phyloP scores from a whole-genome alignment of 202 grass and related monocot species.

The Brachypodium distachyon region DNA sequence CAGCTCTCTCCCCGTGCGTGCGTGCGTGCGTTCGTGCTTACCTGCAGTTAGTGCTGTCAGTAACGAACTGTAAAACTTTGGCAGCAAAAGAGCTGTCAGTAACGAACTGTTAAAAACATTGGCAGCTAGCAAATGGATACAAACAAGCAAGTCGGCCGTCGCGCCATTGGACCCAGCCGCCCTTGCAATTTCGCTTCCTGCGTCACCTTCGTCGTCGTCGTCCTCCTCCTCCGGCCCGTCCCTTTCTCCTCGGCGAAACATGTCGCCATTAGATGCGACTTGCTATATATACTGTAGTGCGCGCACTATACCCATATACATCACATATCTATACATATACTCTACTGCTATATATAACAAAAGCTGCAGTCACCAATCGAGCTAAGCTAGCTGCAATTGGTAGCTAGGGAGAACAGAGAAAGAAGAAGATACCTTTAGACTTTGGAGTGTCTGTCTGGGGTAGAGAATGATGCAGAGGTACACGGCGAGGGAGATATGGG shows the following conservation, averaged over 20 bases:
- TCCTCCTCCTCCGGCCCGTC: constrained; percentile 8
- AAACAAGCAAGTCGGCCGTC: constrained; percentile 38
- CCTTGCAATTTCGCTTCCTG: background rate
- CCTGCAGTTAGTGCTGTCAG: constrained; percentile 39
- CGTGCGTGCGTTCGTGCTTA: too few species aligned
- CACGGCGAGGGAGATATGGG: constrained; percentile 30
- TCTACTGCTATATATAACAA: constrained; percentile 29
- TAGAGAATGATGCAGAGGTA: constrained; percentile 36
- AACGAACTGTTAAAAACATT: background rate
- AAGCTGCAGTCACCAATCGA: constrained; percentile 9
- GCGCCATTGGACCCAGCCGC: constrained; percentile 26
- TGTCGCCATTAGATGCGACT: background rate
- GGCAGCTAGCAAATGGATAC: background rate
- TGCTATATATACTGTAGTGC: too few species aligned
- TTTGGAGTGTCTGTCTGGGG: background rate
- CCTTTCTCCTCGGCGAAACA: constrained; percentile 24
- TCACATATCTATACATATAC: too few species aligned
- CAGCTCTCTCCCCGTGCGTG: too few species aligned
- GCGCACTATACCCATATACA: constrained; percentile 13
- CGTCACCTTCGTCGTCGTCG: constrained; percentile 8
- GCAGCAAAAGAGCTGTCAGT: constrained; percentile 23
- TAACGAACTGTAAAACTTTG: background rate
- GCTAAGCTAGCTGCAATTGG: background rate
- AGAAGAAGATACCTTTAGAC: constrained; percentile 7
- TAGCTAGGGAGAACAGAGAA: background rate